Base-by-base conservation (phyloP, 495 filamentous ascomycete genomes). In the Evansstolkia leycettana region DNA sequence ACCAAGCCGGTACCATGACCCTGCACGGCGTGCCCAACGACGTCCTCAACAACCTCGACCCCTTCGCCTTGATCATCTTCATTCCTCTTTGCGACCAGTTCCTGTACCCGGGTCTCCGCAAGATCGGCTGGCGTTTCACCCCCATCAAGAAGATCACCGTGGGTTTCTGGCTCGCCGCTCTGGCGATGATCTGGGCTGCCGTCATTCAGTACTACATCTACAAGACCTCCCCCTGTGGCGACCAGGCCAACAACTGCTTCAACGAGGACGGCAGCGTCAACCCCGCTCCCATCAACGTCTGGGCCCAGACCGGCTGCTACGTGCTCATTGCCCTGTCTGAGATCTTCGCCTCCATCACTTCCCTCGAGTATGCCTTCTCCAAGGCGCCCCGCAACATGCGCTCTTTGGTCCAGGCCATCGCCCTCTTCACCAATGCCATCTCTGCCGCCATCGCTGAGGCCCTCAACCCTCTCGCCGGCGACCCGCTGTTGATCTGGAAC, bases 381-480 rank as follows among this genome's bases (percentile, higher is more conserved):
- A 84, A 88, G 58, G 82, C 84, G 1, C 84, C 84, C 5, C 68
- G 63, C 41, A 84, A 78, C 54, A 84, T 88, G 80, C 69, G 78
- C 7, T 80, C 76, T 8, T 67, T 84, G 23, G 76, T 87, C 15
- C 75, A 75, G 45, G 70, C 76, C 4, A 57, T 84, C 27, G 69
- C 69, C 18, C 67, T 84, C 28, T 81, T 85, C 55, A 76, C 72
- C 57, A 76, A 69, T 28, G 82, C 82, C 23, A 66, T 86, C 51
- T 71, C 74, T 0, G 60, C 75, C 12, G 80, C 81, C 12, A 64
- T 88, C 29, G 76, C 75, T 7, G 69, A 83, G 55, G 79, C 79
- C 0, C 58, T 85, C n/a, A 67, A 75, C 10, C 58, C 69, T 4
- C 58, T 84, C 1, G 66, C 75, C n/a, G 62, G 56, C 7, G 82